These are phyloP conservation scores for Pseudozyma pruni DNA, from an alignment of 1,284 basidiomycete species.

Conservation along the genomic window DNA sequence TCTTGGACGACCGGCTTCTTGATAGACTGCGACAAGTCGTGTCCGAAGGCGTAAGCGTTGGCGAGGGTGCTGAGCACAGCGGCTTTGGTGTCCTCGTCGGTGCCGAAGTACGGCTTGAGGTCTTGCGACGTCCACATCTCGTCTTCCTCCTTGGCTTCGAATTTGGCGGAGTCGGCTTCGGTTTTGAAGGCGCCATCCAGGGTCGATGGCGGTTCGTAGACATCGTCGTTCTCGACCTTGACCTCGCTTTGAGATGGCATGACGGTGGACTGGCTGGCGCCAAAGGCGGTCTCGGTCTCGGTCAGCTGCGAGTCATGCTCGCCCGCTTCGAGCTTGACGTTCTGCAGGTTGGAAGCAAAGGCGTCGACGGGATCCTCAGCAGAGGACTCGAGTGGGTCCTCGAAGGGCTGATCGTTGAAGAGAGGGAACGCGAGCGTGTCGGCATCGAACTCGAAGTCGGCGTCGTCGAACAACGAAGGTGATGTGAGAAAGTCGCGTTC, in stretches of 20 bases:
- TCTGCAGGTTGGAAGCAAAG: conserved; percentile 28
- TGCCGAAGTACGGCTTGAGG: conserved; percentile 36
- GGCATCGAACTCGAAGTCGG: conserved; percentile 40
- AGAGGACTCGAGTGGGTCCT: conserved; percentile 12
- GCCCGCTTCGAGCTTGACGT: conserved; percentile 39
- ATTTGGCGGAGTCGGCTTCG: conserved; percentile 11
- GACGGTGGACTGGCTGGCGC: conserved; percentile 38
- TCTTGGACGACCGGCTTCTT: conserved; percentile 10
- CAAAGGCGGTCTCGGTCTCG: conserved; percentile 18
- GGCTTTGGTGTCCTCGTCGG: conserved; percentile 27
- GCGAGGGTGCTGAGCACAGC: conserved; percentile 30
- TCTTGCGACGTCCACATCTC: conserved; percentile 19
- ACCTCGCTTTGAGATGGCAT: conserved; percentile 26
- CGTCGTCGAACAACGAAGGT: conserved; percentile 45
- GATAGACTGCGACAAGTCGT: conserved; percentile 8
- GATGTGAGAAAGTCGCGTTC: conserved; percentile 48
- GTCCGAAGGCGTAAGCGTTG: conserved; percentile 30
- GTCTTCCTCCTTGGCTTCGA: conserved; percentile 22
- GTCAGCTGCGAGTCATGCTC: conserved; percentile 26
- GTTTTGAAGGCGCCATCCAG: conserved; percentile 39
- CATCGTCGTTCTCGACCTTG: conserved; percentile 38
- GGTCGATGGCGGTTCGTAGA: conserved; percentile 10
- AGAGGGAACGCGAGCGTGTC: conserved; percentile 35
- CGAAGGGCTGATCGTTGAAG: conserved; percentile 32
- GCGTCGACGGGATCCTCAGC: conserved; percentile 14